Base-by-base conservation (phyloP, 768 basidiomycete genomes). In the Tricholoma furcatifolium region DNA sequence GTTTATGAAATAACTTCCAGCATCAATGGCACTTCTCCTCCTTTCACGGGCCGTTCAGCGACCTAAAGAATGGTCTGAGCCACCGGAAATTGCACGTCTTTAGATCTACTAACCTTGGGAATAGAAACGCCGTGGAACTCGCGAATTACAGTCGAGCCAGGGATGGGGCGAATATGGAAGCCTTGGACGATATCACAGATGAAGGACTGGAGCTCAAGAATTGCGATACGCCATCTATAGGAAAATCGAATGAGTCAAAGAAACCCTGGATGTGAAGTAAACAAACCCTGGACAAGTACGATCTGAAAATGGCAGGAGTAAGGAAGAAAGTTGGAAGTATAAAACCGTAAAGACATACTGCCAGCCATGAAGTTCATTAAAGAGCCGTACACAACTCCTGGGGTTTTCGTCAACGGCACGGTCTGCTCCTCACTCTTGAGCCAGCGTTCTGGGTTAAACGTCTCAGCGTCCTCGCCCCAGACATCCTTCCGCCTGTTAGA, bases 241-340 rank as follows among this genome's bases (percentile, higher is more conserved):
- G 27, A 38, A 20, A 35, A 23, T 3, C 27, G 12, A 12, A 34
- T 44, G 42, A 51, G 32, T 34, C 11, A 34, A 2, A 34, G 14
- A 4, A 21, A 6, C 4, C 8, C 3, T 24, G 21, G 10, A 14
- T 35, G 21, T 20, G 11, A 32, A 3, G 21, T 15, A 36, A 32
- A 43, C 50, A 23, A 20, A 51, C 50, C 50, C 50, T n/a, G 50
- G 50, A 32, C 50, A 51, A 23, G 50, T 51, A 23, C 50, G 50
- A 36, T 51, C 50, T 51, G 41, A 3, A 47, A 36, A 44, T 9
- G 24, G 27, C 7, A 3, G 24, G 24, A 23, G 31, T 21, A 20
- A 34, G 15, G 20, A 44, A 38, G 36, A 14, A 18, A 11, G 20
- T 15, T 4, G 43, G 11, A 38, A 21, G 32, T 6, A 24, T 2